Evolutionary conservation across 2,329 filamentous ascomycete species (phyloP), one percentile per base, ranked within the genome.

Genomic region (Fonsecaea monophora): DNA sequence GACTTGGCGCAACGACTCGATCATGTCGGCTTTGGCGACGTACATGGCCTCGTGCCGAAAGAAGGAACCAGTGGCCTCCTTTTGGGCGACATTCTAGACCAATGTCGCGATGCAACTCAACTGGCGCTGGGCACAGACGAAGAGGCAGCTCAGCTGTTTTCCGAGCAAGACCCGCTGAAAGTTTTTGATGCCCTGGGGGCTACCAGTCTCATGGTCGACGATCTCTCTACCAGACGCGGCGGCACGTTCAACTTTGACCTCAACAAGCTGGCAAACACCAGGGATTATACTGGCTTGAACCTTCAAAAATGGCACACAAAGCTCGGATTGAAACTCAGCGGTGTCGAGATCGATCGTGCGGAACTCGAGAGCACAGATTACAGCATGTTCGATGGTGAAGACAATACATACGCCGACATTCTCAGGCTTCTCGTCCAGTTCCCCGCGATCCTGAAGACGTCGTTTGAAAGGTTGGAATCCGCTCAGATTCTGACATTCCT

Each of bases 161-260:
- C 18, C 25, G 38, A 21, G 18, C 89, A 88, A 74, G 82, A 96
- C 77, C 92, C 92, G 0, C 86, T 86, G 58, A 85, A 86, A 38
- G 89, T 89, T 4, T 91, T 92, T 66, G 92, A 96, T 79, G 90
- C 86, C 9, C 85, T 96, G 3, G 92, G 92, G 64, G 96, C 95
- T 74, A 91, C 89, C 70, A 89, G 90, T 76, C 92, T 96, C 74
- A 96, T 96, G 92, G 91, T 94, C 12, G 92, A 96, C 78, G 93
- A 96, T 75, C 95, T 96, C 90, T 89, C 86, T 67, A 92, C 92
- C 77, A 96, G 96, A 86, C 86, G 90, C 86, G 88, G 77, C 69
- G 82, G 67, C 1, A 12, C 53, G n/a, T 21, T 90, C 78, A 82
- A 85, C 65, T 94, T 94, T 80, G 89, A 94, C 80, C 89, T 93